A percentile compares a stretch with the other conserved stretches of the same genome.
These are phyloP conservation scores for Akanthomyces lecanii DNA, from an alignment of 2,329 filamentous ascomycete species.

Conservation along the genomic window DNA sequence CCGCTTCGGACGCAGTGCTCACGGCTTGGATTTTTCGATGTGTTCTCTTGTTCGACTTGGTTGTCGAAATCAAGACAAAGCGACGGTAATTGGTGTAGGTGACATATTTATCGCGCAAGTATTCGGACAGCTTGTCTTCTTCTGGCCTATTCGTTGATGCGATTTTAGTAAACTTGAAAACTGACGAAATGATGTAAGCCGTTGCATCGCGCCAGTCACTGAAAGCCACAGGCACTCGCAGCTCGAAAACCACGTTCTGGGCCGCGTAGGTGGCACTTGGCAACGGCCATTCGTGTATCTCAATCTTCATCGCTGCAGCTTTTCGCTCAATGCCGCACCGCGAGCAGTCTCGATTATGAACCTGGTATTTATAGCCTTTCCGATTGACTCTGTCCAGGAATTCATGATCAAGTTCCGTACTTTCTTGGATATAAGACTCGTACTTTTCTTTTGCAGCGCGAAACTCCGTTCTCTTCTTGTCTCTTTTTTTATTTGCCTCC, in stretches of 20 bases:
- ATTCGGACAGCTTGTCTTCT: background rate
- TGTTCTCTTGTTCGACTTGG: background rate
- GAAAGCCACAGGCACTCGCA: background rate
- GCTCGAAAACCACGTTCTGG: background rate
- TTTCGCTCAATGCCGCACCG: background rate
- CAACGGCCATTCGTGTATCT: constrained; percentile 12
- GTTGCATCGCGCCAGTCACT: constrained; percentile 2
- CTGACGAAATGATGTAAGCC: background rate
- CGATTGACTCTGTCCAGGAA: background rate
- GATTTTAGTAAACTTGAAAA: background rate
- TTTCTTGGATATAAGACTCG: background rate
- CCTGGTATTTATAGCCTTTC: background rate
- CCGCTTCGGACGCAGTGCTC: background rate
- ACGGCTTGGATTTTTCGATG: background rate
- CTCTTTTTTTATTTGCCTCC: background rate
- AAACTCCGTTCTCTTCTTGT: background rate
- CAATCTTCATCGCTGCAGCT: background rate
- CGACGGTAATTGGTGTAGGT: background rate
- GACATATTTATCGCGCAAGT: background rate
- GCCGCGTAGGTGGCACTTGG: background rate
- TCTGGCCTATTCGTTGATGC: background rate
- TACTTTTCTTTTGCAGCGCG: background rate
- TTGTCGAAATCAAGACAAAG: constrained; percentile 3
- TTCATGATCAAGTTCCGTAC: background rate
- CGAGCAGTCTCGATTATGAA: background rate